phyloP scores from a whole-genome alignment of 2,329 filamentous ascomycete species.

The Aureobasidium sp. region DNA sequence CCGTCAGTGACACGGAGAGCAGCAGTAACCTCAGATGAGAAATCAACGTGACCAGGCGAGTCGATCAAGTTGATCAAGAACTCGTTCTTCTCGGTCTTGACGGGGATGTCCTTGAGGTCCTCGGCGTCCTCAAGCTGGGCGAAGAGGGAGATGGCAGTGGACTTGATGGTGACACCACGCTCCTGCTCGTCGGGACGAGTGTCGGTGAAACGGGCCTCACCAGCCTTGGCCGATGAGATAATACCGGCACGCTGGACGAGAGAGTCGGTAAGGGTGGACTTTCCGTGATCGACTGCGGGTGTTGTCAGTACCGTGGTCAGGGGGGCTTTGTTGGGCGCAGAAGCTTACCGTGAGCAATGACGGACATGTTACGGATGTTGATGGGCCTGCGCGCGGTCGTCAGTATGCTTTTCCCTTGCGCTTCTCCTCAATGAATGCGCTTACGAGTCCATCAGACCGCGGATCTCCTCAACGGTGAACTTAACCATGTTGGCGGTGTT shows the following conservation, averaged over 20 bases:
- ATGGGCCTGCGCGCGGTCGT: constrained; percentile 48
- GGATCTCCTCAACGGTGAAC: constrained; percentile 97
- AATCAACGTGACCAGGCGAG: constrained; percentile 99
- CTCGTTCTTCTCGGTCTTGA: constrained; percentile 83
- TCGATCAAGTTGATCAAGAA: constrained; percentile 99
- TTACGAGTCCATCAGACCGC: constrained; percentile 58
- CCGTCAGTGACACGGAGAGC: constrained; percentile 99
- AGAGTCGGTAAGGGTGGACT: constrained; percentile 98
- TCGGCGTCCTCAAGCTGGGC: constrained; percentile 72
- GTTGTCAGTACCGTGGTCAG: constrained; percentile 5
- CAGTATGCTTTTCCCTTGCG: not conserved
- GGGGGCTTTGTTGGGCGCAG: not conserved
- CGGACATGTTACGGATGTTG: constrained; percentile 92
- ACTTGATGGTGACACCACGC: constrained; percentile 99
- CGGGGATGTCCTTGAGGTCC: constrained; percentile 89
- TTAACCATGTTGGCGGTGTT: constrained; percentile 99
- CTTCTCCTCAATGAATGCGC: not conserved
- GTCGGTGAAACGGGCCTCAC: constrained; percentile 92
- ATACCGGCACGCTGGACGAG: constrained; percentile 99
- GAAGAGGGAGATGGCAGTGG: constrained; percentile 97
- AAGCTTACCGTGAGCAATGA: constrained; percentile 85
- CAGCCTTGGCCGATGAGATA: constrained; percentile 95
- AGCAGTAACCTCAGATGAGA: constrained; percentile 98
- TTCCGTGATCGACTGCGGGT: constrained; percentile 84
- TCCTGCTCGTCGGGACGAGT: constrained; percentile 97